A percentile compares a stretch with the other conserved stretches of the same genome.
These are phyloP conservation scores for Nevesoporus exiguus DNA, from an alignment of 768 basidiomycete species.

Conservation along the genomic window DNA sequence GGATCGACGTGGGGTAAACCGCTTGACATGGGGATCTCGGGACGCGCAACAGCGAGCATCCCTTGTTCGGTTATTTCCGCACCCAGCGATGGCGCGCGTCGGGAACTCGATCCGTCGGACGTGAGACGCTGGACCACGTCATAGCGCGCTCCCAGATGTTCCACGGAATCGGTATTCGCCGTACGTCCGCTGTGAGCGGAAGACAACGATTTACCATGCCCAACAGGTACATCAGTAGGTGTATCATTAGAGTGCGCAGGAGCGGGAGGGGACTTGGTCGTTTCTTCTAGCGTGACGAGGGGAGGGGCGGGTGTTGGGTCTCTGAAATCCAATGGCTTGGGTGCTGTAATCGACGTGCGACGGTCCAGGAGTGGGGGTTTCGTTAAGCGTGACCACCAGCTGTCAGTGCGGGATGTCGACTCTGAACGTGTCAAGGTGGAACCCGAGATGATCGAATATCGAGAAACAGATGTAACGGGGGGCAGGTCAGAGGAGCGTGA, in stretches of 20 bases:
- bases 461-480: constrained; percentile 28
- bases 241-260: constrained; percentile 16
- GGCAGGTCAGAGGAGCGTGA: constrained; percentile 28
- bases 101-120: constrained; percentile 28
- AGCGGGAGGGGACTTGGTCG: constrained; percentile 12
- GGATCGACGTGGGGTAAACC: constrained; percentile 13
- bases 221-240: constrained; percentile 11
- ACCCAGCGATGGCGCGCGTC: constrained; percentile 24
- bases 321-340: constrained; percentile 51
- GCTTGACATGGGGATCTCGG: constrained; percentile 12
- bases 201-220: constrained; percentile 35
- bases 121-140: constrained; percentile 60
- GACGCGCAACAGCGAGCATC: constrained; percentile 7
- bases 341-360: constrained; percentile 40
- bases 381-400: constrained; percentile 77
- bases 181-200: constrained; percentile 58
- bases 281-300: constrained; percentile 56
- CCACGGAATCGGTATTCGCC: constrained; percentile 66
- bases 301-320: constrained; percentile 79
- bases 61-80: constrained; percentile 21
- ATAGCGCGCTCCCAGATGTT: constrained; percentile 61
- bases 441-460: constrained; percentile 43
- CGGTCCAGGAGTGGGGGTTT: constrained; percentile 64
- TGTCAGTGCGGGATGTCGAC: constrained; percentile 61
- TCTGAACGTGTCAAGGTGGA: constrained; percentile 39